Base-by-base conservation (phyloP, 1,284 basidiomycete species). In the Microbotryum violaceum region DNA sequence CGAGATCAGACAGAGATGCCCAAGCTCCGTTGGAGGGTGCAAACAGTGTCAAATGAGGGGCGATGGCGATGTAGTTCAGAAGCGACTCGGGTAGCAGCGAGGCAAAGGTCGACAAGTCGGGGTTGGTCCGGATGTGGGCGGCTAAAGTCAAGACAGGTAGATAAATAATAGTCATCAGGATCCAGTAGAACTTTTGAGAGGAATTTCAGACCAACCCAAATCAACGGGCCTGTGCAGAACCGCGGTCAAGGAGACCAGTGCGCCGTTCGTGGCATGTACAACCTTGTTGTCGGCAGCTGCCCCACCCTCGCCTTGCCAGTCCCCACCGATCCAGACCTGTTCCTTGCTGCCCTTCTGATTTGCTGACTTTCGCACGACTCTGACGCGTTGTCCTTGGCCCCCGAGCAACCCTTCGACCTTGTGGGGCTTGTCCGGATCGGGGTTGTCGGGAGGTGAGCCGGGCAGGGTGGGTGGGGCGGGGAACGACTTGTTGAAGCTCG, bases 11-110 rank as follows among this genome's bases (percentile, higher is more conserved):
- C 62, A 86, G 76, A 46, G 71, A 51, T 81, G 78, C 83, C 85
- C 80, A 97, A 12, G 96, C 93, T 27, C 82, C 77, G 71, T 96
- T 83, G 18, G 86, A 80, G 0, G 96, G 94, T 2, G 96, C 81
- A 75, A 99, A 99, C 45, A 98, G 71, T 0, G 94, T 97, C 42
- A 96, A 77, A 70, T 88, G 85, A 0, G 89, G 0, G 61, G 71
- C 56, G 18, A 61, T 64, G 12, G 51, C 60, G n/a, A 70, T 62
- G 49, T 66, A 67, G 46, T 67, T 57, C 50, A 71, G 63, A 3
- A 70, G 37, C 0, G 63, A 59, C 1, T 54, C n/a, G 82, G 71
- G 55, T 51, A 75, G 57, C 52, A 76, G 64, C 71, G 73, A 65
- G 3, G 71, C 60, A 23, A 77, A 62, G 14, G 63, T 68, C 3